A percentile compares a stretch with the other conserved stretches of the same genome.
Evolutionary conservation across 495 filamentous ascomycete genomes (phyloP).

Genomic region (Daldinia grandis): DNA sequence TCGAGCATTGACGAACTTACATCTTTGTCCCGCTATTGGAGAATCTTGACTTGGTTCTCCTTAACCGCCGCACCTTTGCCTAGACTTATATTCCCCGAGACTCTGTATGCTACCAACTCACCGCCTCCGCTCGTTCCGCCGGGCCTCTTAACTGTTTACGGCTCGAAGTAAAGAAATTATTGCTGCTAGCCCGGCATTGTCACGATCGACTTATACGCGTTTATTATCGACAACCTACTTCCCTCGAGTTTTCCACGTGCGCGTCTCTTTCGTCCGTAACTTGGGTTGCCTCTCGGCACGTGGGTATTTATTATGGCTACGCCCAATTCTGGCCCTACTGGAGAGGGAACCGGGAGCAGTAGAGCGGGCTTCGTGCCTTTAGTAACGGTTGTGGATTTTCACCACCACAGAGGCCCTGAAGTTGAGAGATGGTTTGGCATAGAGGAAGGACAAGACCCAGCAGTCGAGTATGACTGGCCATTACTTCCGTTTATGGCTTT

Average conservation of each 20-base stretch:
- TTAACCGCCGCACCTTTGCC: constrained; percentile 14
- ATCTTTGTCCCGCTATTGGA: constrained; percentile 7
- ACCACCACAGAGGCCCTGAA: constrained; percentile 96
- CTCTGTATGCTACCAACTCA: constrained; percentile 23
- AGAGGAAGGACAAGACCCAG: constrained; percentile 80
- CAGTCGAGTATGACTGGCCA: constrained; percentile 87
- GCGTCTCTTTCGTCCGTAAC: neutral
- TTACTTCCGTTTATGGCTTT: constrained; percentile 97
- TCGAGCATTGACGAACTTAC: neutral
- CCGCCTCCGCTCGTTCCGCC: constrained; percentile 23
- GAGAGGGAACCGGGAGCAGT: constrained; percentile 18
- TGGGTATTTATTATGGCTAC: constrained; percentile 31
- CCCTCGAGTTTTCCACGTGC: constrained; percentile 14
- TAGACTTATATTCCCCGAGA: constrained; percentile 9
- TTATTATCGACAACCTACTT: constrained; percentile 2
- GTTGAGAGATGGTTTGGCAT: constrained; percentile 90
- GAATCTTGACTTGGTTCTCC: constrained; percentile 8
- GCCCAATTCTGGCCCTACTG: constrained; percentile 13
- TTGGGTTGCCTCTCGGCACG: neutral
- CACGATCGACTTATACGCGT: constrained; percentile 7
- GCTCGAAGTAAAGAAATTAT: constrained; percentile 3
- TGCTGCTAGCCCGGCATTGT: neutral
- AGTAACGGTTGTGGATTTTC: constrained; percentile 94
- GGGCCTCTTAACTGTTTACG: constrained; percentile 4
- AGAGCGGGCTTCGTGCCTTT: constrained; percentile 62